Conservation (phyloP, 371 early-diverging fungal genomes). For the Mortierella sp. region DNA sequence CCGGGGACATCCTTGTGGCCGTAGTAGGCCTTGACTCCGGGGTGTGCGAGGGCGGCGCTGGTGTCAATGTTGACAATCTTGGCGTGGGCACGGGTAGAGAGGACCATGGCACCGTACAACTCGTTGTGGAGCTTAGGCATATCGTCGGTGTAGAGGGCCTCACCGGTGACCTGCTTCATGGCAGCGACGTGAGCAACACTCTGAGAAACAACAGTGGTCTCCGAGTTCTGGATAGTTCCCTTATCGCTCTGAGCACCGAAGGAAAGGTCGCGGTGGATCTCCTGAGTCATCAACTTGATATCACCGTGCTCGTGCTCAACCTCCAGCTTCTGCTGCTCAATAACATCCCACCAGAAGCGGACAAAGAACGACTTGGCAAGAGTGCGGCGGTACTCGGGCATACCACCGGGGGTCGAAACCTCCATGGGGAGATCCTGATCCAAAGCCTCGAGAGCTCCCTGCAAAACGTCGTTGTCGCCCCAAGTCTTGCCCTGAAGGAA, state of each 20-base stretch:
- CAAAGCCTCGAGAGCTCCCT: slow-evolving; percentile 58
- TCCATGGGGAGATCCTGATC: slow-evolving; percentile 73
- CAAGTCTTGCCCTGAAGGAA: slow-evolving; percentile 62
- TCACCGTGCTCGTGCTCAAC: slow-evolving; percentile 53
- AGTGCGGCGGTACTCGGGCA: slow-evolving; percentile 81
- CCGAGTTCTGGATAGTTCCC: slow-evolving; percentile 51
- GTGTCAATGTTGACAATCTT: slow-evolving; percentile 72
- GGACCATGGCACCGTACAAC: slow-evolving; percentile 73
- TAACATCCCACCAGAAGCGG: slow-evolving; percentile 76
- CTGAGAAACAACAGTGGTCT: slow-evolving; percentile 69
- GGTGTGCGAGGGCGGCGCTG: slow-evolving; percentile 65
- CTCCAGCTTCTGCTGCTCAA: slow-evolving; percentile 47
- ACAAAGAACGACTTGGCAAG: slow-evolving; percentile 77
- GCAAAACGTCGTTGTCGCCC: slow-evolving; percentile 63
- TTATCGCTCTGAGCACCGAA: slow-evolving; percentile 61
- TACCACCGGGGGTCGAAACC: slow-evolving; percentile 79
- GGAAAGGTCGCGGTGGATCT: slow-evolving; percentile 64
- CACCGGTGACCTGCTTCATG: slow-evolving; percentile 87
- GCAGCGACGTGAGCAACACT: slow-evolving; percentile 78
- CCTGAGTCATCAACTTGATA: slow-evolving; percentile 52
- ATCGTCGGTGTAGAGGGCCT: slow-evolving; percentile 84
- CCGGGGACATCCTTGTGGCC: slow-evolving; percentile 76
- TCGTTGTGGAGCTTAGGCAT: slow-evolving; percentile 76
- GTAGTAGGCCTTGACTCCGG: slow-evolving; percentile 77
- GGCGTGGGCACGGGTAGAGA: slow-evolving; percentile 75